Percentiles rank a stretch among this genome's conserved stretches.
phyloP scores from a whole-genome alignment of 257 asterid genomes.

The Solanum neorickii region DNA sequence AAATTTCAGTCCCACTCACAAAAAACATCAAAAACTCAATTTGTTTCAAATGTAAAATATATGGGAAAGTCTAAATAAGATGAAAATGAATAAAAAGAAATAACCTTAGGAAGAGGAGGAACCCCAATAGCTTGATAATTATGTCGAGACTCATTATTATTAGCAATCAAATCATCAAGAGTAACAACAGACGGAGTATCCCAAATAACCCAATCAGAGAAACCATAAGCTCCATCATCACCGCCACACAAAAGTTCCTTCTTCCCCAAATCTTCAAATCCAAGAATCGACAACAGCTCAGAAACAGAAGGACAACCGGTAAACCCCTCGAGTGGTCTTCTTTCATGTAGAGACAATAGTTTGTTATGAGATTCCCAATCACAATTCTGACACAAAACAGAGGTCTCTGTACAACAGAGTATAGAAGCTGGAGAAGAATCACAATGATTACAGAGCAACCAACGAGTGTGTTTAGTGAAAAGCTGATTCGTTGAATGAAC shows the following conservation, averaged over 20 bases:
- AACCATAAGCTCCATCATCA: slow-evolving; percentile 29
- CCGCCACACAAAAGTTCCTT: slow-evolving; percentile 11
- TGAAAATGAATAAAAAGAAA: not conserved
- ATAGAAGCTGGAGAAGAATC: slow-evolving; percentile 62
- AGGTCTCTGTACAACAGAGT: slow-evolving; percentile 52
- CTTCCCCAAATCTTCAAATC: slow-evolving; percentile 67
- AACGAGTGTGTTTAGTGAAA: slow-evolving; percentile 69
- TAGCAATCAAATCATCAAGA: slow-evolving; percentile 60
- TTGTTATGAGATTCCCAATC: slow-evolving; percentile 81
- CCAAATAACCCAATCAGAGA: slow-evolving; percentile 69
- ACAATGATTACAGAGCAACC: slow-evolving; percentile 74
- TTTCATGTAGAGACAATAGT: slow-evolving; percentile 31
- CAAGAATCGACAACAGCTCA: slow-evolving; percentile 49
- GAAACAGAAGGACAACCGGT: slow-evolving; percentile 57
- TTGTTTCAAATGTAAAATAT: not conserved
- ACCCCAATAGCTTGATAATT: slow-evolving; percentile 76
- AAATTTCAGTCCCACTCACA: too few relatives aligned
- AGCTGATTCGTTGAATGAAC: slow-evolving; percentile 88
- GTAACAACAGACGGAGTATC: slow-evolving; percentile 66
- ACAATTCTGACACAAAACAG: slow-evolving; percentile 81
- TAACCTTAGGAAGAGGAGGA: slow-evolving; percentile 95
- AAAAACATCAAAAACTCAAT: too few relatives aligned
- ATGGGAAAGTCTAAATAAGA: not conserved
- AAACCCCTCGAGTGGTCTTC: slow-evolving; percentile 84
- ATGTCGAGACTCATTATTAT: slow-evolving; percentile 30